Evolutionary conservation across 148 eudicot species (phyloP).

Genomic region (Agrostemma githago): DNA sequence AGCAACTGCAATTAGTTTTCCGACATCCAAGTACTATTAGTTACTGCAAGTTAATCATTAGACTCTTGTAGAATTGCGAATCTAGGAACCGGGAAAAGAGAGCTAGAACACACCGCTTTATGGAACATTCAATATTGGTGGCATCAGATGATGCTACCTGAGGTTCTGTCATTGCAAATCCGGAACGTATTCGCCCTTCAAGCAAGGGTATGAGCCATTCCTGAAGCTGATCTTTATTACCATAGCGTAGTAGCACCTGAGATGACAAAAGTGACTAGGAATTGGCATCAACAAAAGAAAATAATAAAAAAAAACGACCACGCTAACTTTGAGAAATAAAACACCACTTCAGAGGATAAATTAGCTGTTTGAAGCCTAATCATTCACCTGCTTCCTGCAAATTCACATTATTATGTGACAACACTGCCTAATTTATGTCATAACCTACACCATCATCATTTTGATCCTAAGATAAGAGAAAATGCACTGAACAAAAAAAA

Average conservation of each 20-base stretch:
- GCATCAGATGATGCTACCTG: conserved; percentile 99
- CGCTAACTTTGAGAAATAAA: neutral
- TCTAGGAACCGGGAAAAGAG: neutral
- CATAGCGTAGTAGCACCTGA: conserved; percentile 90
- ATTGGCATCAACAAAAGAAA: neutral
- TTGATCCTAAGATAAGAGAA: neutral
- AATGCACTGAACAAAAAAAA: neutral
- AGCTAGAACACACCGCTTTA: conserved; percentile 49
- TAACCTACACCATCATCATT: neutral
- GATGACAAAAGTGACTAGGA: conserved; percentile 1
- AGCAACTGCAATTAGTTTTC: neutral
- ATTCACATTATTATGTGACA: neutral
- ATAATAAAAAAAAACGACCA: neutral
- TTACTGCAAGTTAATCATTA: neutral
- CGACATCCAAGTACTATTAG: neutral
- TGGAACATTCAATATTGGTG: conserved; percentile 93
- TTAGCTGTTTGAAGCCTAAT: neutral
- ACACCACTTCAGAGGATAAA: neutral
- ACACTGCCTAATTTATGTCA: neutral
- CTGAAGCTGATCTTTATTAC: conserved; percentile 71
- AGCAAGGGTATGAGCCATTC: conserved; percentile 95
- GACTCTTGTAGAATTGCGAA: neutral
- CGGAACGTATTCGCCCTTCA: conserved; percentile 84
- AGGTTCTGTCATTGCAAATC: conserved; percentile 98
- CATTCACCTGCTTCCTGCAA: neutral